Percentiles rank a stretch among this genome's conserved stretches.
Conservation (phyloP, 345 rosid genomes). For the Arabidopsis suecica region DNA sequence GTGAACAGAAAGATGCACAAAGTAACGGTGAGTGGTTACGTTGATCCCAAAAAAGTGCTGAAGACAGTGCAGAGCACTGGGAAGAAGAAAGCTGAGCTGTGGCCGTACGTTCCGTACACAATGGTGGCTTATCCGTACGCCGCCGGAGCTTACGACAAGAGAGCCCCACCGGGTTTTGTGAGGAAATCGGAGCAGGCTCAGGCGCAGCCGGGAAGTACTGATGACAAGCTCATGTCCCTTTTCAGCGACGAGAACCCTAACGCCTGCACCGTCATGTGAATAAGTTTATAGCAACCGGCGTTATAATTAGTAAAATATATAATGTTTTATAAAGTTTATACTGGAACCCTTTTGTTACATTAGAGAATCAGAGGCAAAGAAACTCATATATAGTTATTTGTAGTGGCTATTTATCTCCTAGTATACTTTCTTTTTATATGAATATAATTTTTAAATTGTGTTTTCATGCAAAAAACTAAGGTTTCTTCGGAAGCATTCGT, state of each 20-base stretch:
- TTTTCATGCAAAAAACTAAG: not conserved
- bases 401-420: no score
- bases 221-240: constrained; percentile 44
- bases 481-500: not conserved
- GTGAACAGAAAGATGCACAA: constrained; percentile 43
- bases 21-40: constrained; percentile 49
- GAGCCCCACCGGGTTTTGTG: constrained; percentile 44
- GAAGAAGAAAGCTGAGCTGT: constrained; percentile 45
- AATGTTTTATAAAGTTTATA: not conserved
- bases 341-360: constrained; percentile 8
- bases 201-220: constrained; percentile 44
- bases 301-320: constrained; percentile 4
- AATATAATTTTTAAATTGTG: constrained; percentile 1
- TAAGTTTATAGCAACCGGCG: not conserved
- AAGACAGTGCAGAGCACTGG: constrained; percentile 42
- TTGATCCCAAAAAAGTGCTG: constrained; percentile 43
- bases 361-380: no score
- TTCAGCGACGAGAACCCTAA: constrained; percentile 51
- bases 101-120: constrained; percentile 50
- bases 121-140: constrained; percentile 49
- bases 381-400: no score
- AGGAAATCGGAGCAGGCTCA: constrained; percentile 45
- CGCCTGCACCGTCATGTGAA: constrained; percentile 44
- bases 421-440: no score
- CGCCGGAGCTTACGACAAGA: constrained; percentile 47